Evolutionary conservation across 2,329 filamentous ascomycete species (phyloP).

Genomic region (Trematosphaeria pertusa): DNA sequence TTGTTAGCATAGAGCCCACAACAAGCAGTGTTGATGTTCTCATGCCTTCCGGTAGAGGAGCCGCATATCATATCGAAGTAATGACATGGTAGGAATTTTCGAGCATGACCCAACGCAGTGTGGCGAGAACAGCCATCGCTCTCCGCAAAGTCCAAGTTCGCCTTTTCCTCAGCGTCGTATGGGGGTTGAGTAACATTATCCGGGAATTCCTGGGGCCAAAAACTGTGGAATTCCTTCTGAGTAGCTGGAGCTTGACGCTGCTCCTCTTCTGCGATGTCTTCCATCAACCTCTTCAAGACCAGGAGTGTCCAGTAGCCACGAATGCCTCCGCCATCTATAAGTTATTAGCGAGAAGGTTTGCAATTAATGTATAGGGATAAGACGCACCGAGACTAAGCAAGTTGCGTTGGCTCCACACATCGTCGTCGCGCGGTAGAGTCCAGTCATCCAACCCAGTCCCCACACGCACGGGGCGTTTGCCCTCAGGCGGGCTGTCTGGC

Average conservation of each 20-base stretch:
- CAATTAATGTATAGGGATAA: background rate
- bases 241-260: background rate
- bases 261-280: constrained; percentile 4
- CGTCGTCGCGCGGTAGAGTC: background rate
- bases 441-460: background rate
- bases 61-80: constrained; percentile 15
- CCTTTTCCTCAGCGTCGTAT: no score
- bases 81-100: constrained; percentile 14
- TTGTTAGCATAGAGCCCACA: no score
- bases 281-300: constrained; percentile 9
- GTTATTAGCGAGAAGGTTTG: background rate
- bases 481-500: no score
- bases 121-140: no score
- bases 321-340: constrained; percentile 10
- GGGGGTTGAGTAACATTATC: no score
- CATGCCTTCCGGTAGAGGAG: constrained; percentile 8
- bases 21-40: background rate
- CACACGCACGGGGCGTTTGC: no score
- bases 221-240: constrained; percentile 7
- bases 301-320: constrained; percentile 15
- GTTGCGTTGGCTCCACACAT: constrained; percentile 8
- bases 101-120: background rate
- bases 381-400: constrained; percentile 11
- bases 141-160: no score
- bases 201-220: constrained; percentile 4